Evolutionary conservation across 208 protist genomes (phyloP).

Genomic region (Leishmania aethiopica): DNA sequence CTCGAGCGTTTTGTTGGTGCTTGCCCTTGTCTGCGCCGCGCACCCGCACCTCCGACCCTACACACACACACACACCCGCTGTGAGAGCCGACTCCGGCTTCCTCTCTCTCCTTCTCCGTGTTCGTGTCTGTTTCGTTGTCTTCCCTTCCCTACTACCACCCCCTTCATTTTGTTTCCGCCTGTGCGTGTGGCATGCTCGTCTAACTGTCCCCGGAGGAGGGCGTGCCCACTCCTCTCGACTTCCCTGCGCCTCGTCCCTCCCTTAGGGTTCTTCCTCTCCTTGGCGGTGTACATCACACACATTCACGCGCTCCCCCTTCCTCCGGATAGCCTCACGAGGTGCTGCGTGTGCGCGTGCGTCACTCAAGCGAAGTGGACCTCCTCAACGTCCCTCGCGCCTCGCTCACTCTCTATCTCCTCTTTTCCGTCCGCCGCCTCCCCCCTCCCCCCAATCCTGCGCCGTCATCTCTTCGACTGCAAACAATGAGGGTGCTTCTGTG

Average conservation of each 20-base stretch:
- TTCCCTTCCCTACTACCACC: neutral
- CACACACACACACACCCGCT: too few species aligned
- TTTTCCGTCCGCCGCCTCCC: neutral
- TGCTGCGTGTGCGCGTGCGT: neutral
- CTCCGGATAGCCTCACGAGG: neutral
- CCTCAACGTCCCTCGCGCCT: neutral
- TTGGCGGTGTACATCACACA: neutral
- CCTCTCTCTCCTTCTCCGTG: neutral
- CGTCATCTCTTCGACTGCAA: neutral
- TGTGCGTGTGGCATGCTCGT: neutral
- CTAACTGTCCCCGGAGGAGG: neutral
- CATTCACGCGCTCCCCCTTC: neutral
- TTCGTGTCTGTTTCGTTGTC: neutral
- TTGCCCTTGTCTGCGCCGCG: neutral
- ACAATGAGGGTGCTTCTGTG: neutral
- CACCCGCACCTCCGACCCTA: neutral
- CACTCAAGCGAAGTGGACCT: neutral
- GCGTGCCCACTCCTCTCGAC: neutral
- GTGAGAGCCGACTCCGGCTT: neutral
- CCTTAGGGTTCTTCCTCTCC: neutral
- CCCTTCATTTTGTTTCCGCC: neutral
- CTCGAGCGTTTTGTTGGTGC: too few species aligned
- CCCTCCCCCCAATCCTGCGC: neutral
- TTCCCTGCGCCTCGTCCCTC: neutral
- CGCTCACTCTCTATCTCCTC: neutral